phyloP scores from a whole-genome alignment of 768 basidiomycete species.

The Artomyces pyxidatus region DNA sequence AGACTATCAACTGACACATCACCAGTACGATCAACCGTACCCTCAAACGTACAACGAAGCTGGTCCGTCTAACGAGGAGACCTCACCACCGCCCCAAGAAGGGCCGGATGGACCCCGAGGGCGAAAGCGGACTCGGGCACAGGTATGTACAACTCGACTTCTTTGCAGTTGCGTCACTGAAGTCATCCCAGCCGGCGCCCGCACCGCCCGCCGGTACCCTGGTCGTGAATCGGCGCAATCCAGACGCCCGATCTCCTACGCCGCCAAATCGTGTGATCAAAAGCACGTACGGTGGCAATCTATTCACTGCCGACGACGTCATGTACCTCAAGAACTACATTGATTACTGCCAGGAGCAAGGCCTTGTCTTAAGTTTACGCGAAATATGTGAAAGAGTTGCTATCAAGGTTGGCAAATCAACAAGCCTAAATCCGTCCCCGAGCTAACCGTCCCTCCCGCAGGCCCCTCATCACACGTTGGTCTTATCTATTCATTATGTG shows the following conservation, averaged over 20 bases:
- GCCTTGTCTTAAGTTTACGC: constrained; percentile 69
- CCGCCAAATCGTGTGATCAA: constrained; percentile 79
- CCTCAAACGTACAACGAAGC: constrained; percentile 52
- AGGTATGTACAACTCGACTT: constrained; percentile 27
- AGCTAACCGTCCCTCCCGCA: constrained; percentile 19
- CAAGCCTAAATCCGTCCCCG: neutral
- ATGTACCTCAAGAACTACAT: constrained; percentile 82
- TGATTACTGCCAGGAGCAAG: constrained; percentile 85
- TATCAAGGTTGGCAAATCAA: constrained; percentile 47
- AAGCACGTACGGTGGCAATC: constrained; percentile 83
- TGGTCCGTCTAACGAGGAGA: constrained; percentile 31
- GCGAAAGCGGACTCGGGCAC: constrained; percentile 58
- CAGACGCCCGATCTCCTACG: constrained; percentile 72
- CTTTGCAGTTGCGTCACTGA: constrained; percentile 4
- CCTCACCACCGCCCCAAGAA: constrained; percentile 21
- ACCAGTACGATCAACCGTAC: constrained; percentile 50
- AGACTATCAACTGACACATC: neutral
- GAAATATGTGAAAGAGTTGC: constrained; percentile 87
- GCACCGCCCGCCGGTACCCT: constrained; percentile 60
- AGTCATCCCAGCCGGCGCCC: constrained; percentile 39
- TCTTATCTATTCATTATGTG: no score
- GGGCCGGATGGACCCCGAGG: constrained; percentile 41
- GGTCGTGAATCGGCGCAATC: constrained; percentile 56
- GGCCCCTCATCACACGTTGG: constrained; percentile 88
- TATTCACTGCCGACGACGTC: constrained; percentile 81